Percentiles rank a stretch among this genome's conserved stretches.
These are phyloP conservation scores for Pythium aphanidermatum DNA, from an alignment of 352 stramenopile genomes.

Conservation along the genomic window DNA sequence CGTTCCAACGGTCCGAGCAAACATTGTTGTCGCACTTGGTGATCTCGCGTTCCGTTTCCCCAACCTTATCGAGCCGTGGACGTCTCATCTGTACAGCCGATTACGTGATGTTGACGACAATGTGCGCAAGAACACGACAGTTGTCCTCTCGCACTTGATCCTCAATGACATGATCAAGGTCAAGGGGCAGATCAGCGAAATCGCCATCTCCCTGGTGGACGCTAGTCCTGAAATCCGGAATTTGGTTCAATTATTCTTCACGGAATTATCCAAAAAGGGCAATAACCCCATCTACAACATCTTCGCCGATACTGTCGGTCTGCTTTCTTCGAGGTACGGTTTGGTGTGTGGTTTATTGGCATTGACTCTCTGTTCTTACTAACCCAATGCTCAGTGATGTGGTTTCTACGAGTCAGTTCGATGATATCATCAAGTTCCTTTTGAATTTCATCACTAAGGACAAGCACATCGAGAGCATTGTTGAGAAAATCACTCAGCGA, in stretches of 20 bases:
- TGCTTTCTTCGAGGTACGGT: slow-evolving; percentile 75
- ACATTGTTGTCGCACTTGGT: slow-evolving; percentile 95
- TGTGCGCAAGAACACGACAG: slow-evolving; percentile 95
- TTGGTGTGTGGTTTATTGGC: not conserved
- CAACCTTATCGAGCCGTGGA: slow-evolving; percentile 98
- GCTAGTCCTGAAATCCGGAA: slow-evolving; percentile 89
- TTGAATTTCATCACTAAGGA: slow-evolving; percentile 98
- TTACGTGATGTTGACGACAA: slow-evolving; percentile 88
- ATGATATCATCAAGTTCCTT: slow-evolving; percentile 94
- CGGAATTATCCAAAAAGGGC: slow-evolving; percentile 94
- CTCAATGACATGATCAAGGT: slow-evolving; percentile 99
- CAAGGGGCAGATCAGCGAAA: slow-evolving; percentile 94
- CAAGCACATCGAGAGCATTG: slow-evolving; percentile 81
- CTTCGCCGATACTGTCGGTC: slow-evolving; percentile 95
- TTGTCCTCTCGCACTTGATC: slow-evolving; percentile 98
- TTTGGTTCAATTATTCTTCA: slow-evolving; percentile 95
- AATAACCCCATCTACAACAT: slow-evolving; percentile 99
- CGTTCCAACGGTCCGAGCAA: slow-evolving; percentile 82
- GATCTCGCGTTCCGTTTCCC: slow-evolving; percentile 97
- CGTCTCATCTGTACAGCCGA: slow-evolving; percentile 92
- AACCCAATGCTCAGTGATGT: slow-evolving; percentile 40
- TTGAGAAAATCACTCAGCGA: slow-evolving; percentile 92
- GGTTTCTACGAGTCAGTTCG: slow-evolving; percentile 88
- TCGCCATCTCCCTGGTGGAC: slow-evolving; percentile 95
- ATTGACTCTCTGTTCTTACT: not conserved